Conservation (phyloP, 768 basidiomycete genomes). For the Pleurotus tuber-regium region DNA sequence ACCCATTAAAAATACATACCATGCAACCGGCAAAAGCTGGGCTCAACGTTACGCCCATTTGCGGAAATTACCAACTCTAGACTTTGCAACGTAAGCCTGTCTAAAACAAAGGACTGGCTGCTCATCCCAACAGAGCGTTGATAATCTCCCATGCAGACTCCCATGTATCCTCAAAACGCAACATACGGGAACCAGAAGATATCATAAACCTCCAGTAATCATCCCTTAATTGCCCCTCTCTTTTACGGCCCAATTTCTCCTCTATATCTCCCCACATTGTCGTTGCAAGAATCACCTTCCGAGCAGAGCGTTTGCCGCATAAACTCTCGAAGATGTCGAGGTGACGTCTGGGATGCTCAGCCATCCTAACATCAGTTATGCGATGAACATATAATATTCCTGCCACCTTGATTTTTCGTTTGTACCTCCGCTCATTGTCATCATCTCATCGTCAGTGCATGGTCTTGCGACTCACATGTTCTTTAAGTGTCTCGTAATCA, state of each 20-base stretch:
- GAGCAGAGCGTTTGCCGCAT: constrained; percentile 21
- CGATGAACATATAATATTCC: constrained; percentile 38
- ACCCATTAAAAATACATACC: no score
- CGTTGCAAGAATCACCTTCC: constrained; percentile 31
- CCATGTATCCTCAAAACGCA: constrained; percentile 14
- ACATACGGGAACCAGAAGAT: constrained; percentile 11
- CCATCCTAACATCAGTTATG: constrained; percentile 36
- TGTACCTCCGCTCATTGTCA: constrained; percentile 17
- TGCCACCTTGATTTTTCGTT: constrained; percentile 22
- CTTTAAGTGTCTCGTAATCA: constrained; percentile 31
- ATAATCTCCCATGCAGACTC: constrained; percentile 22
- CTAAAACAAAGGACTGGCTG: no score
- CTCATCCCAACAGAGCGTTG: no score
- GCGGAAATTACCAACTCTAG: no score
- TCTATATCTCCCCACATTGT: constrained; percentile 36
- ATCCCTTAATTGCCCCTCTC: constrained; percentile 16
- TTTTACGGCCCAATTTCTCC: constrained; percentile 14
- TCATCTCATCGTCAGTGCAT: neutral
- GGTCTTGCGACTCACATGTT: constrained; percentile 15
- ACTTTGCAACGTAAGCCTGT: no score
- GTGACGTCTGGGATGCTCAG: constrained; percentile 29
- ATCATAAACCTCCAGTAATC: constrained; percentile 20
- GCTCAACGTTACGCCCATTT: no score
- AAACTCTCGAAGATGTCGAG: constrained; percentile 29
- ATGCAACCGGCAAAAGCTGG: no score